phyloP scores from a whole-genome alignment of 2,329 filamentous ascomycete genomes.

The Sarocladium kiliense region DNA sequence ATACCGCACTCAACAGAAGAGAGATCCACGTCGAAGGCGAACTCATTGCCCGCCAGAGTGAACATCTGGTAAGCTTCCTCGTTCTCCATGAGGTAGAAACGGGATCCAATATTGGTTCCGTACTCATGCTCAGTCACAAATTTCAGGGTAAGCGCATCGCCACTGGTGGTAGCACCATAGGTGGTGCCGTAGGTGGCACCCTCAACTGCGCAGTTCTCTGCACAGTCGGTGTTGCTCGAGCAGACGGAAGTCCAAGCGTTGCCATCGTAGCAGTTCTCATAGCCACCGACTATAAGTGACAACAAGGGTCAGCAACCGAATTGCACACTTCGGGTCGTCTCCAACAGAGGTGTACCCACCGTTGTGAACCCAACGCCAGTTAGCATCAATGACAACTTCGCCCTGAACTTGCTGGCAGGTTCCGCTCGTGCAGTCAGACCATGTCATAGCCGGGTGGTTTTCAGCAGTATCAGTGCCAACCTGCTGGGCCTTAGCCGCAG shows the following conservation, averaged over 20 bases:
- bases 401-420: slow-evolving; percentile 34
- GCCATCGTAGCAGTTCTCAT: slow-evolving; percentile 44
- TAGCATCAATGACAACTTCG: slow-evolving; percentile 44
- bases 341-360: slow-evolving; percentile 9
- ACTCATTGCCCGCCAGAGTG: slow-evolving; percentile 55
- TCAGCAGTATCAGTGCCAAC: slow-evolving; percentile 11
- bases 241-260: slow-evolving; percentile 34
- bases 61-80: slow-evolving; percentile 55
- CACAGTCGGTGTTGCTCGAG: slow-evolving; percentile 32
- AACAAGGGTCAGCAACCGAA: no score
- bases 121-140: slow-evolving; percentile 44
- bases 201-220: slow-evolving; percentile 39
- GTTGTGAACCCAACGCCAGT: slow-evolving; percentile 50
- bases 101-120: slow-evolving; percentile 35
- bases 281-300: slow-evolving; percentile 22
- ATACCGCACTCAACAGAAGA: slow-evolving; percentile 58
- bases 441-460: slow-evolving; percentile 11
- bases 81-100: slow-evolving; percentile 54
- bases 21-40: slow-evolving; percentile 63
- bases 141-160: slow-evolving; percentile 41
- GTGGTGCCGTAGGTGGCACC: slow-evolving; percentile 38
- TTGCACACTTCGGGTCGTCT: no score
- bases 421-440: slow-evolving; percentile 10
- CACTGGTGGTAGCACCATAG: slow-evolving; percentile 42
- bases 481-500: slow-evolving; percentile 13